Conservation (phyloP, 2,329 filamentous ascomycete species). For the Diaporthe caulivora region DNA sequence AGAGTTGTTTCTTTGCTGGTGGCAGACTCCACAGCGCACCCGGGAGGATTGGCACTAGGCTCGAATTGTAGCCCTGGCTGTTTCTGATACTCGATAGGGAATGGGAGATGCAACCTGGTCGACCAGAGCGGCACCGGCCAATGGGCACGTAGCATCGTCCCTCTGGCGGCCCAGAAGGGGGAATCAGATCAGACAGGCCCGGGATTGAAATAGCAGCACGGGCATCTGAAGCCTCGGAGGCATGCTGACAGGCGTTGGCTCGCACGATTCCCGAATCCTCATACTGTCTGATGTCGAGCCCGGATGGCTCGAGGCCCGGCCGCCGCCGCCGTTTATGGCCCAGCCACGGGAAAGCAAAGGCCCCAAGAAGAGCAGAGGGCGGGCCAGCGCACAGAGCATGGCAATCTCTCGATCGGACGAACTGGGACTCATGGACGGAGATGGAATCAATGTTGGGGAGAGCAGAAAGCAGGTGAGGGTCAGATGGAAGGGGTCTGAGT, state of each 20-base stretch:
- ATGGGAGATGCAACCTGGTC: slow-evolving; percentile 24
- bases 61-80: slow-evolving; percentile 27
- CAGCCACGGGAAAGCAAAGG: not conserved
- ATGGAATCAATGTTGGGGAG: slow-evolving; percentile 8
- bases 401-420: slow-evolving; percentile 17
- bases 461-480: not conserved
- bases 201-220: slow-evolving; percentile 37
- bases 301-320: not conserved
- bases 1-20: slow-evolving; percentile 31
- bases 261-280: slow-evolving; percentile 6
- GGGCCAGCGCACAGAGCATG: slow-evolving; percentile 29
- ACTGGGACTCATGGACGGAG: slow-evolving; percentile 2
- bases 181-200: not conserved
- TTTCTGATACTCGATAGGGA: slow-evolving; percentile 27
- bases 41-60: slow-evolving; percentile 22
- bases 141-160: not conserved
- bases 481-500: slow-evolving; percentile 17
- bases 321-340: not conserved
- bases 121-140: slow-evolving; percentile 12
- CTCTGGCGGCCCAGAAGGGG: not conserved
- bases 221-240: slow-evolving; percentile 13
- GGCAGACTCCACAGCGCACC: slow-evolving; percentile 22
- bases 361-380: not conserved
- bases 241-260: slow-evolving; percentile 5
- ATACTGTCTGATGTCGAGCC: slow-evolving; percentile 10